These are phyloP conservation scores for Cryphonectria japonica DNA, from an alignment of 2,329 filamentous ascomycete species.

Conservation along the genomic window DNA sequence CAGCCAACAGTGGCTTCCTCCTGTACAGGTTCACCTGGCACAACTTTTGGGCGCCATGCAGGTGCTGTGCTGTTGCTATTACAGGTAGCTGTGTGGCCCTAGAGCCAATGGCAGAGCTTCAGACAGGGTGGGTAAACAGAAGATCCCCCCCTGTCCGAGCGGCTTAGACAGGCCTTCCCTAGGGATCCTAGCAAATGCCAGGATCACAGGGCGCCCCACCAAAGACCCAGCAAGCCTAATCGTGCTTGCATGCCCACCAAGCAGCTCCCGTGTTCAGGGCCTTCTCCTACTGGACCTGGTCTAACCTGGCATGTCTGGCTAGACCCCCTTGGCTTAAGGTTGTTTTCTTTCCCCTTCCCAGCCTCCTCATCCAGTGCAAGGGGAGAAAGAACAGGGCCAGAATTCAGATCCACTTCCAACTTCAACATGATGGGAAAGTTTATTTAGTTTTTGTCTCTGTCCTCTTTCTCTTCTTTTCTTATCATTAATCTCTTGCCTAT, in stretches of 20 bases:
- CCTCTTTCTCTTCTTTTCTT: neutral
- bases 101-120: neutral
- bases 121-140: conserved; percentile 1
- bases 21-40: neutral
- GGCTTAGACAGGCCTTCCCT: neutral
- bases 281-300: neutral
- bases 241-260: neutral
- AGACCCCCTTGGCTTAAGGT: neutral
- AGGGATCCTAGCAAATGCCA: neutral
- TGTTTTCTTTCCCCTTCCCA: neutral
- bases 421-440: neutral
- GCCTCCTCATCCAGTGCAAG: neutral
- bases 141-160: neutral
- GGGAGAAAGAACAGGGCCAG: neutral
- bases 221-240: neutral
- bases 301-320: neutral
- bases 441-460: neutral
- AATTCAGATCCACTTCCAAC: conserved; percentile 4
- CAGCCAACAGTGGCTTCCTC: neutral
- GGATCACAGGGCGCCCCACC: neutral
- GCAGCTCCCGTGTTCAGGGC: too few species aligned
- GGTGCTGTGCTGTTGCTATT: conserved; percentile 5
- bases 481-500: neutral
- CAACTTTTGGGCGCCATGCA: neutral
- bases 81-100: neutral